phyloP scores from a whole-genome alignment of 768 basidiomycete genomes.

The Floccularia luteovirens region DNA sequence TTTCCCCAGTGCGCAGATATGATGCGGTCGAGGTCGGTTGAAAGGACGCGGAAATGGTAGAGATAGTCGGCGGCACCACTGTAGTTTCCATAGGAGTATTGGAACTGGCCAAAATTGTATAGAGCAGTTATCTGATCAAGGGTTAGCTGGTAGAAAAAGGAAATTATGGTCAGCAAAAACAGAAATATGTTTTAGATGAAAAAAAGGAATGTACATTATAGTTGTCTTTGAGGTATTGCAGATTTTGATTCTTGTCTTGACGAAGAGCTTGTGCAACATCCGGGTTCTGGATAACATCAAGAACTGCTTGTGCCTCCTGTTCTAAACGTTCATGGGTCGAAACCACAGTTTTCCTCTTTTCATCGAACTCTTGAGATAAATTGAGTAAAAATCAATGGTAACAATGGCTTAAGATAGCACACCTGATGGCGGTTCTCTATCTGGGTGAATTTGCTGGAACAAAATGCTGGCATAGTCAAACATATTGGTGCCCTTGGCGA shows the following conservation, averaged over 20 bases:
- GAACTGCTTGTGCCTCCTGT: slow-evolving; percentile 85
- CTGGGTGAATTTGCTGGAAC: slow-evolving; percentile 73
- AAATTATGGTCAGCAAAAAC: neutral
- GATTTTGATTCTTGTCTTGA: slow-evolving; percentile 95
- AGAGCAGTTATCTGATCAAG: slow-evolving; percentile 92
- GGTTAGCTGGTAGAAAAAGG: slow-evolving; percentile 64
- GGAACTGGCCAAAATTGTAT: slow-evolving; percentile 98
- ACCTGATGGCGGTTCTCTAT: slow-evolving; percentile 66
- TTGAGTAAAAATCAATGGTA: neutral
- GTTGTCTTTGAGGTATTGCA: slow-evolving; percentile 90
- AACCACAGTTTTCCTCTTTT: slow-evolving; percentile 76
- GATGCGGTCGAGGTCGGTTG: slow-evolving; percentile 88
- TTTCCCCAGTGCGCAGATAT: slow-evolving; percentile 99
- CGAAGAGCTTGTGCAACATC: slow-evolving; percentile 92
- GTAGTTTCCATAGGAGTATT: slow-evolving; percentile 98
- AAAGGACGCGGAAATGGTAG: slow-evolving; percentile 97
- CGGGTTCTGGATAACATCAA: slow-evolving; percentile 95
- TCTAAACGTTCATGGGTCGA: slow-evolving; percentile 79
- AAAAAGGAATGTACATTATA: slow-evolving; percentile 56
- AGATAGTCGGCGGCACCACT: slow-evolving; percentile 94
- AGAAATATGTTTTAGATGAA: neutral
- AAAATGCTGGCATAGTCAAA: slow-evolving; percentile 85
- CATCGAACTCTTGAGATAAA: slow-evolving; percentile 63
- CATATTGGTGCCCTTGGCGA: slow-evolving; percentile 98
- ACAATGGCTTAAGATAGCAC: slow-evolving; percentile 10